Evolutionary conservation across 2,329 filamentous ascomycete genomes (phyloP), one percentile per base, ranked within the genome.

Genomic region (Penicillium decumbens): DNA sequence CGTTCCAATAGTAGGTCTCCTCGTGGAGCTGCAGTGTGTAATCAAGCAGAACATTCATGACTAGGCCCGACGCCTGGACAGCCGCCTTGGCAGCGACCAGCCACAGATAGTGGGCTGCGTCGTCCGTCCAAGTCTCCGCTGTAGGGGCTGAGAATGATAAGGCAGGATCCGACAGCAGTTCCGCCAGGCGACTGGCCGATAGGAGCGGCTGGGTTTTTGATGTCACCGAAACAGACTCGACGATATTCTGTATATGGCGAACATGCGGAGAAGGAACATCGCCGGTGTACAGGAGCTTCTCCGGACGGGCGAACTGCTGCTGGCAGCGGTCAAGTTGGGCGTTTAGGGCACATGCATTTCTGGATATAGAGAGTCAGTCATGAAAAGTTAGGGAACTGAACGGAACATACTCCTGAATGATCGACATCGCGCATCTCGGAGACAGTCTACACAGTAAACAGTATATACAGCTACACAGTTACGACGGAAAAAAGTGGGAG

Each of bases 1-100:
- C 87, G 64, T 95, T 89, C 93, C 93, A 98, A 68, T 97, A 97
- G 83, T 87, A 91, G 23, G 95, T 85, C 59, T 95, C 90, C 57
- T 95, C 85, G 60, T 84, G 88, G 15, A 98, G 72, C 0, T 86
- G 85, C 9, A 92, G 83, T 9, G 90, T 95, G 61, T 93, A 87
- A 47, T 92, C 86, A 9, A 96, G 72, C 3, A 97, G 78, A 0
- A 81, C 83, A 59, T 84, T 84, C 58, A 96, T 75, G 35, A 95
- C 79, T 42, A 88, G 74, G 3, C 92, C 92, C 63, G 95, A 95
- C 1, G 87, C 84, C 65, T 96, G 92, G n/a, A 91, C 83, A 0
- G 91, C 88, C 4, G 91, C 91, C 69, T 97, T 98, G 70, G 87
- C 89, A 27, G 95, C 80, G 13, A 96, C 76, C 23, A 96, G 74